Conservation (phyloP, 2,329 filamentous ascomycete genomes). For the Zymoseptoria brevis region DNA sequence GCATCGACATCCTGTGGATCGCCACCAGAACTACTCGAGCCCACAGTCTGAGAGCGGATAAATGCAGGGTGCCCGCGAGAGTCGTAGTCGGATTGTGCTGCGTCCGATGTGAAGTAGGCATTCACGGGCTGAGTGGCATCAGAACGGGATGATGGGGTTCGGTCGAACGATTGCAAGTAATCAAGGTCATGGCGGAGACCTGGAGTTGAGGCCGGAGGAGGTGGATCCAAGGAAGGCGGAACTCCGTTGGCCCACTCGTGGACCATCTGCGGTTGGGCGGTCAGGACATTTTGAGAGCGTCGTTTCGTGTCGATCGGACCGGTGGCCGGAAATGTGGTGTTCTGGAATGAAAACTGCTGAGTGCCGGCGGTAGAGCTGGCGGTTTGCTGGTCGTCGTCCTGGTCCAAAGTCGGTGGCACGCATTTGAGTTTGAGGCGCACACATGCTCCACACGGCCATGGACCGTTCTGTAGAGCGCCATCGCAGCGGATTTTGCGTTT, state of each 20-base stretch:
- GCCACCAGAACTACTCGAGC: slow-evolving; percentile 22
- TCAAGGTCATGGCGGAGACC: slow-evolving; percentile 12
- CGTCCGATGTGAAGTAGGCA: slow-evolving; percentile 10
- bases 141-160: slow-evolving; percentile 8
- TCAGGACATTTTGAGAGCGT: slow-evolving; percentile 2
- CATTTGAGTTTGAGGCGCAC: slow-evolving; percentile 87
- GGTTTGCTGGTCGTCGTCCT: slow-evolving; percentile 49
- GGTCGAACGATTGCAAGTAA: slow-evolving; percentile 10
- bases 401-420: slow-evolving; percentile 75
- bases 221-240: slow-evolving; percentile 1
- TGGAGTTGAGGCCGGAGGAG: slow-evolving; percentile 10
- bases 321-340: slow-evolving; percentile 15
- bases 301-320: slow-evolving; percentile 9
- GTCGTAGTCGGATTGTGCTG: slow-evolving; percentile 12
- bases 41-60: slow-evolving; percentile 19
- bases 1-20: slow-evolving; percentile 28
- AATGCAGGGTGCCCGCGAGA: slow-evolving; percentile 12
- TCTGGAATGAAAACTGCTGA: slow-evolving; percentile 26
- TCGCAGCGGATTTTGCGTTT: slow-evolving; percentile 97
- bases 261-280: slow-evolving; percentile 11
- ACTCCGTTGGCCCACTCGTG: slow-evolving; percentile 13
- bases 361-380: slow-evolving; percentile 16
- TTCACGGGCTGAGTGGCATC: slow-evolving; percentile 10
- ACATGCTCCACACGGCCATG: slow-evolving; percentile 91
- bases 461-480: slow-evolving; percentile 85